Conservation (phyloP, 495 filamentous ascomycete genomes). For the Geoglossum glabrum region DNA sequence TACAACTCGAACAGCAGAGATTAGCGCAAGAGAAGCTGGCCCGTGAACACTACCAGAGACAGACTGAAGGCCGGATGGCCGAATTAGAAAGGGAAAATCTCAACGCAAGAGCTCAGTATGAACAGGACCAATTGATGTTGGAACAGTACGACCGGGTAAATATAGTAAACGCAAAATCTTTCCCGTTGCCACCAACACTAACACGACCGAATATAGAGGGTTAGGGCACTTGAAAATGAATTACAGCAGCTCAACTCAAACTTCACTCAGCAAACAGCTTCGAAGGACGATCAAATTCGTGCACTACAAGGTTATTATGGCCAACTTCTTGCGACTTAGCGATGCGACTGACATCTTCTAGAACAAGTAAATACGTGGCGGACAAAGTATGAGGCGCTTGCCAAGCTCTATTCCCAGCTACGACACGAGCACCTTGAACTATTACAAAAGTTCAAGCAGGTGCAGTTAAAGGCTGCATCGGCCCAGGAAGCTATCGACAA, state of each 20-base stretch:
- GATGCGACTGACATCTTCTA: constrained; percentile 7
- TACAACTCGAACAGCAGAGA: constrained; percentile 71
- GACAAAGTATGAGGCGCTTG: constrained; percentile 86
- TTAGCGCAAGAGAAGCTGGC: constrained; percentile 77
- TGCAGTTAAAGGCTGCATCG: constrained; percentile 88
- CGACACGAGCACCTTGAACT: constrained; percentile 90
- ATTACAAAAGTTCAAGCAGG: constrained; percentile 81
- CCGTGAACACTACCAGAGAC: constrained; percentile 69
- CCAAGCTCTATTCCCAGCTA: constrained; percentile 90
- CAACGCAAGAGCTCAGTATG: constrained; percentile 84
- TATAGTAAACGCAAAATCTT: neutral
- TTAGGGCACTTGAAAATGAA: constrained; percentile 83
- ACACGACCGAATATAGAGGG: constrained; percentile 28
- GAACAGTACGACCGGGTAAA: constrained; percentile 60
- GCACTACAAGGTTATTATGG: constrained; percentile 43
- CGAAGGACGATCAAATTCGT: constrained; percentile 85
- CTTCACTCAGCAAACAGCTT: constrained; percentile 62
- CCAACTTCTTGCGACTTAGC: neutral
- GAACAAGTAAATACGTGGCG: constrained; percentile 95
- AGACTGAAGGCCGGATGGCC: constrained; percentile 81
- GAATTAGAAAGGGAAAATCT: constrained; percentile 90
- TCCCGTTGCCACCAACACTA: neutral
- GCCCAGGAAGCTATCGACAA: constrained; percentile 92
- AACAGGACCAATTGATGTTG: constrained; percentile 88
- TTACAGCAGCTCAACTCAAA: constrained; percentile 62